Evolutionary conservation across 495 filamentous ascomycete species (phyloP), one percentile per base, ranked within the genome.

Genomic region (Penicillium atrosanguineum): DNA sequence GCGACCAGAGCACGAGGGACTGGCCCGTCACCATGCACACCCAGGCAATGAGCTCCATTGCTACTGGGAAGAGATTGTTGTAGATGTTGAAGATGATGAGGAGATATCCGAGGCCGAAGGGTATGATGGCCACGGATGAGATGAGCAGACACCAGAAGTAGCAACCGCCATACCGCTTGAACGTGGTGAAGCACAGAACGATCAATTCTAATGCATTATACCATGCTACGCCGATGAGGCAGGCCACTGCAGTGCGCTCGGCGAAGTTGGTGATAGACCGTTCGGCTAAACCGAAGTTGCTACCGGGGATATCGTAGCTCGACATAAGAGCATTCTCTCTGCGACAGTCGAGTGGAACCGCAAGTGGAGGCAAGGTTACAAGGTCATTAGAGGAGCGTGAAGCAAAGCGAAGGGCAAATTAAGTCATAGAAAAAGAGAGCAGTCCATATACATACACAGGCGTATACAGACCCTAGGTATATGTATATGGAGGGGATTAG

Each of bases 1-100:
- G 79, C 4, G 83, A 86, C 70, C 79, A 87, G 19, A 87, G 75
- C 14, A 87, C 83, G 19, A 86, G 61, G 14, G 81, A 82, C 63
- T 85, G 83, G 29, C 82, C 83, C 0, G 81, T 82, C 0, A 87
- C 79, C 81, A 85, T 84, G 34, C 61, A 53, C 6, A 69, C 67
- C 84, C 83, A 87, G 11, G 82, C 82, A 20, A 80, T 50, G 37
- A 72, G 64, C 44, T 73, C 60, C 40, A 80, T 61, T 9, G 67
- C 66, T 12, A 74, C 62, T 0, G 70, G 46, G 59, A 70, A 64
- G 28, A 52, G 23, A 20, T 60, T 71, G 39, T 55, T 58, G 34
- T 60, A 62, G 46, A 71, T 54, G 29, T 63, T 38, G 59, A 76
- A 81, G 52, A 80, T 79, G 51, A 83, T 68, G 31, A 86, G 62